Base-by-base conservation (phyloP, 1,284 basidiomycete species). In the Xanthoconium separans region DNA sequence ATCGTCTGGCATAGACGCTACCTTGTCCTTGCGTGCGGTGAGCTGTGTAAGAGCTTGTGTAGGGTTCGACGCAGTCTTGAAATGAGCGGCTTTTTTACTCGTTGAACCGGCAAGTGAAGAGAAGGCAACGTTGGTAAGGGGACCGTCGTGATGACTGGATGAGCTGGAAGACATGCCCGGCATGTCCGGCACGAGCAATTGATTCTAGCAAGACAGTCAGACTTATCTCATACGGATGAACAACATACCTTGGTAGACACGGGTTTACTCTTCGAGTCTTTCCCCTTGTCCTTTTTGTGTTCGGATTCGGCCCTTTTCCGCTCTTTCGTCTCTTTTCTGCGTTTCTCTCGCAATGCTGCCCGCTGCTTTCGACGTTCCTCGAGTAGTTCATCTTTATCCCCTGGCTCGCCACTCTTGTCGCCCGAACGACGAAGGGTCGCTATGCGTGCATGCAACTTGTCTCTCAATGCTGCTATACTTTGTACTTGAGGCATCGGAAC, bases 291-390 rank as follows among this genome's bases (percentile, higher is more conserved):
- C 62, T 82, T 76, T 46, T 77, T 78, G 52, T 77, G 75, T 58
- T 72, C 74, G 33, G 69, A 64, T 61, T 80, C 83, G 52, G 83
- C 79, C 66, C 85, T 84, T 49, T 74, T 78, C 72, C 89, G 89
- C 73, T 94, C 93, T 68, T 81, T 89, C 22, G 90, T 89, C 75
- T 91, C 89, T 66, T 88, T 89, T 67, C 93, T 72, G 60, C 94
- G 75, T 55, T 85, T 80, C 69, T 96, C 94, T 29, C 93, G 79
- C 77, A 96, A 80, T 39, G 87, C 83, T 1, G 88, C 93, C 11
- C 92, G 76, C 63, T 90, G 85, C 63, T 73, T 73, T 61, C 93
- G 75, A 51, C 89, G 78, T 69, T 93, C 89, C 64, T 93, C 90
- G 53, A 95, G 71, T 49, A 97, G 70, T 59, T 86, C 91, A 63